Conservation (phyloP, 306 rosid genomes). For the Cajanus cajan region DNA sequence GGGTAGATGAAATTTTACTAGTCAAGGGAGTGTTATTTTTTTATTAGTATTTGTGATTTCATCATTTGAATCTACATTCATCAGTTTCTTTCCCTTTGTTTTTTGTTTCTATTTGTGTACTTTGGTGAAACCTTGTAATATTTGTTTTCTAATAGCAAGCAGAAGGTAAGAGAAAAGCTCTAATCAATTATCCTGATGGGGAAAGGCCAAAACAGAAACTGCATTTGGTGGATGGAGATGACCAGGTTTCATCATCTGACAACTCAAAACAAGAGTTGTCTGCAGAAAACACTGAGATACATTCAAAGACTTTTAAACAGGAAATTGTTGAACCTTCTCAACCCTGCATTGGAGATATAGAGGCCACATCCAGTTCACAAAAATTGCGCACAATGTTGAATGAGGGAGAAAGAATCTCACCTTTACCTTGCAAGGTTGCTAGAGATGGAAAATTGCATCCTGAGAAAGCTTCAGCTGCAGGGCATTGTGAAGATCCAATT, state of each 20-base stretch:
- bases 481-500: constrained; percentile 8
- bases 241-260: constrained; percentile 5
- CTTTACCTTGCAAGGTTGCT: constrained; percentile 19
- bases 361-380: constrained; percentile 25
- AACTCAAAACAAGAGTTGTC: constrained; percentile 17
- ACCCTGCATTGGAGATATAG: constrained; percentile 23
- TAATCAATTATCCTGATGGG: constrained; percentile 18
- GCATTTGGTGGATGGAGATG: constrained; percentile 36
- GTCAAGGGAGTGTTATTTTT: not conserved
- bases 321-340: constrained; percentile 29
- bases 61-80: constrained; percentile 2
- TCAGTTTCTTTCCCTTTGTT: constrained; percentile 5
- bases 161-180: constrained; percentile 39
- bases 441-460: constrained; percentile 23
- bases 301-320: constrained; percentile 12
- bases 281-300: constrained; percentile 22
- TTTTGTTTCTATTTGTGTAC: not conserved
- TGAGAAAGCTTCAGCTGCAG: constrained; percentile 24
- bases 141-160: constrained; percentile 33
- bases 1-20: not conserved
- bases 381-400: constrained; percentile 15
- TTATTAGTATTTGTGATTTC: not conserved
- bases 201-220: constrained; percentile 37
- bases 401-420: constrained; percentile 21
- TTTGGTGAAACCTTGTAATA: constrained; percentile 3